Base-by-base conservation (phyloP, 2,329 filamentous ascomycete genomes). In the Colletotrichum gloeosporioides region DNA sequence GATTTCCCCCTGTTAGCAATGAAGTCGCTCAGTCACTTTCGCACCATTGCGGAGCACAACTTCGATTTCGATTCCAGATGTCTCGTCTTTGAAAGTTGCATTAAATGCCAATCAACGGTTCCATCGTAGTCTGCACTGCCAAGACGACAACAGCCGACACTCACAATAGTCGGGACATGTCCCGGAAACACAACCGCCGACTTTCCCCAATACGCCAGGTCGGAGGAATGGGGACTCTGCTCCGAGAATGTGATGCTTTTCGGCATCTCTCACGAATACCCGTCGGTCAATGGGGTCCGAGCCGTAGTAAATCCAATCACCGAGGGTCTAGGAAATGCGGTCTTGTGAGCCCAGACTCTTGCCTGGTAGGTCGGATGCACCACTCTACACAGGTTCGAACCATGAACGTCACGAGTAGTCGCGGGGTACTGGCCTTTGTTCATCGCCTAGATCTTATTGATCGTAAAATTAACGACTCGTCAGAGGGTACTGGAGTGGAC, bases 231-330 rank as follows among this genome's bases (percentile, higher is more conserved):
- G 83, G 12, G 83, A 76, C 71, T 86, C 83, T 22, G 85, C 76
- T 0, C 83, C 82, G 36, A 80, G 27, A 3, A 84, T 80, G 8
- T 78, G 59, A 3, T 79, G 79, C 7, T 77, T 71, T 7, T 66
- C 68, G 18, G 68, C 69, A 65, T 83, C 80, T 53, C 79, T 77
- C 25, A 82, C 80, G 61, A 86, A 80, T 3, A 84, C 57, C 9
- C 85, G 75, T 9, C 81, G 77, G 61, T 86, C 83, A 13, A 86
- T 44, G 3, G 83, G 80, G 72, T 85, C 80, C 12, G 82, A 78
- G 0, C 82, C 83, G 71, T 86, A 85, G 32, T 83, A 81, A 27
- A 85, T 75, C 83, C 82, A 86, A 39, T 85, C 83, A 1, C 80
- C 80, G 6, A 83, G 71, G 39, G 80, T 82, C 84, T 83, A 86